Base-by-base conservation (phyloP, 2,329 filamentous ascomycete species). In the Fusarium globosum region DNA sequence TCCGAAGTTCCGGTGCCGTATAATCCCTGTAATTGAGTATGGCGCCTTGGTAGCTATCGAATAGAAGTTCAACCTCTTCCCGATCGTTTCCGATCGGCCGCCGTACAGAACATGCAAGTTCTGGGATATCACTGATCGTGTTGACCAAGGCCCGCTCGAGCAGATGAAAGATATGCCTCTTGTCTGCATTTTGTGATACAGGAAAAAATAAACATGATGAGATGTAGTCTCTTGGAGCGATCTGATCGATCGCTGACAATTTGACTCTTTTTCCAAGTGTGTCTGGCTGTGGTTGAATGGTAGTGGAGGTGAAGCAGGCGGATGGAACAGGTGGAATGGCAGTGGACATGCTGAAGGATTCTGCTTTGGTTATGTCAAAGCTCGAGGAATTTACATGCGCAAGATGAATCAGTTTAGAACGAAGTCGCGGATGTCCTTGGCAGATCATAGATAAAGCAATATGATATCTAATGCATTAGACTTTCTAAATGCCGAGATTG, bases 181-280 rank as follows among this genome's bases (percentile, higher is more conserved):
- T 68, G 4, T 68, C 60, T 18, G 61, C 45, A 41, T 38, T 23
- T 3, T 41, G 21, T 33, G 52, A 13, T 2, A 51, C 16, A 8
- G 18, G 35, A 9, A 68, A 68, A 26, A 65, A 68, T 2, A 68
- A 15, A 6, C 39, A 65, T 20, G 56, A 57, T 35, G 61, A 68
- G 5, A 68, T 68, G n/a, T 68, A 68, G 35, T 68, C 65, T 35
- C 65, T 58, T 4, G 65, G 65, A 7, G 65, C 65, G 20, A 68
- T 68, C 16, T 68, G 65, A 7, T 68, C 65, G 21, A 68, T 68
- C 6, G 39, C 65, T 21, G 65, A 68, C 1, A 68, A 36, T 38
- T 53, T 68, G 14, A 68, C 65, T 43, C 42, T 35, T 3, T 53
- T 41, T 13, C 53, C 52, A 23, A 65, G 28, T 1, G 38, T 38